Evolutionary conservation across 176 grass and related monocot genomes (phyloP), one percentile per base, ranked within the genome.

Genomic region (Zoysia japonica): DNA sequence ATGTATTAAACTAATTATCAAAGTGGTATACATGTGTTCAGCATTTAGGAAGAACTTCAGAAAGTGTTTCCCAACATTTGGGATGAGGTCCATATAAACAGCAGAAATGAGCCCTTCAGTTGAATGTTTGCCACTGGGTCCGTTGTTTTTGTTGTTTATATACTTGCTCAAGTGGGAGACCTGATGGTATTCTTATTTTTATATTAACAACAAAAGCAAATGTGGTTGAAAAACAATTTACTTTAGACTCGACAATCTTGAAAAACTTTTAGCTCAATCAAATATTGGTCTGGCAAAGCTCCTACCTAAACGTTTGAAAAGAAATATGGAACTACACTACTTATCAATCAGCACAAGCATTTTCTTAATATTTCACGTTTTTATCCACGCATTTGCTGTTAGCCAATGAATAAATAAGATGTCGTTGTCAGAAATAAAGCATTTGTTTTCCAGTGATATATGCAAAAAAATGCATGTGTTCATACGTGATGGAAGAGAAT

Each of bases 401-500:
- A 67, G 47, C 53, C 62, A 42, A 67, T n/a, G 28, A 48, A 49
- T 63, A 63, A 62, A 76, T 9, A 28, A 72, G 50, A 6, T 73
- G 6, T 38, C 20, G 35, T 14, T 3, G 11, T 37, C 52, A 45
- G 36, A 88, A 74, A 61, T 54, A 63, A 17, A 36, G 37, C 10
- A 46, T 42, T 79, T 68, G 7, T 45, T 41, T 12, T 35, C 42
- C 10, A 64, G 46, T 62, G 56, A 44, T 2, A 80, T 83, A 83
- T 57, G 37, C 42, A 41, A 80, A 80, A 70, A 65, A 40, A 80
- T 70, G 28, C 9, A 71, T 57, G 14, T 6, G 9, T 53, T 54
- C 6, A 51, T 54, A 79, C 65, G 65, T 72, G 4, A 72, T 65
- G 44, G 48, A 61, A 76, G 45, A 70, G 70, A 66, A 85, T 15